Base-by-base conservation (phyloP, 805 yeast species). In the Danielozyma ontarioensis region DNA sequence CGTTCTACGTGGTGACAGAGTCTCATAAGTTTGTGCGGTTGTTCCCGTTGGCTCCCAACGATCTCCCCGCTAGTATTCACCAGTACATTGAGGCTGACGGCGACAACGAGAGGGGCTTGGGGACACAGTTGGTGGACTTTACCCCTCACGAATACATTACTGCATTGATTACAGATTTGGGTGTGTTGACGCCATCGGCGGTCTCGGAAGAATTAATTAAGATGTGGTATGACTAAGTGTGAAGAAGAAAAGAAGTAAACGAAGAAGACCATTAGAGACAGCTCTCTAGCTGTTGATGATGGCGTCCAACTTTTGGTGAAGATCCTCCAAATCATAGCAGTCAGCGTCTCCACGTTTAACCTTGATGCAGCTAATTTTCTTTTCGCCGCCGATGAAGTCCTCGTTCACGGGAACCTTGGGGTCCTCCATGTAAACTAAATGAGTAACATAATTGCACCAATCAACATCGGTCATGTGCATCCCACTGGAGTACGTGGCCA, bases 181-280 rank as follows among this genome's bases (percentile, higher is more conserved):
- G 99, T 13, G 97, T 93, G 1, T 70, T 93, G 45, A 93, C 99
- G 5, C 96, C 98, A 10, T 83, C 95, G 39, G 97, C 97, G 0
- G 98, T 93, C 14, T 83, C 95, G n/a, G 98, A 93, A 57, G 99
- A 93, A 62, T 73, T 93, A 59, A 93, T 93, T 56, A 93, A 93
- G 62, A 87, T 93, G 78, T 93, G 97, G 97, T 89, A 88, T 51
- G 97, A 89, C 59, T 89, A 57, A 57, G 14, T 6, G 13, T 5
- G 8, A 10, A 19, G 22, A 19, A 6, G 22, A 19, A n/a, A n/a
- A n/a, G n/a, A n/a, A n/a, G n/a, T n/a, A n/a, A n/a, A n/a, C n/a
- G n/a, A n/a, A n/a, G n/a, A n/a, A n/a, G n/a, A n/a, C n/a, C n/a
- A n/a, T n/a, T n/a, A n/a, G n/a, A n/a, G n/a, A n/a, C n/a, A n/a